A percentile compares a stretch with the other conserved stretches of the same genome.
phyloP scores from a whole-genome alignment of 2,329 filamentous ascomycete genomes.

The Pezicula radicicola region DNA sequence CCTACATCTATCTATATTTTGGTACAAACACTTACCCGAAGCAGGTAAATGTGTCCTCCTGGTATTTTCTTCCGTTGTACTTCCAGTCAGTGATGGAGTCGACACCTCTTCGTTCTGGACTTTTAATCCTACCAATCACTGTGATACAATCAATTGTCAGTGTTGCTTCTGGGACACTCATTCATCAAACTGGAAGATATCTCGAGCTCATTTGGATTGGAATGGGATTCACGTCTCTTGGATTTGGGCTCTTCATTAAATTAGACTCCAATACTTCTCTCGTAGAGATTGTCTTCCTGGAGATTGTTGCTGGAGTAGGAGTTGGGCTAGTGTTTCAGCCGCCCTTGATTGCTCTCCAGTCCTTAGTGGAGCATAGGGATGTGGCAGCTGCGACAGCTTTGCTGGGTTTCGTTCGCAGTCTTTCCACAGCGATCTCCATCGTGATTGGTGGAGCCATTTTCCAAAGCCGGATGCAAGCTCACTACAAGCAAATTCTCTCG shows the following conservation, averaged over 20 bases:
- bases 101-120: slow-evolving; percentile 65
- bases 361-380: slow-evolving; percentile 55
- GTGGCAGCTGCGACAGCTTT: slow-evolving; percentile 63
- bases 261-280: slow-evolving; percentile 63
- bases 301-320: slow-evolving; percentile 58
- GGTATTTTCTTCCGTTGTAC: slow-evolving; percentile 51
- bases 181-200: slow-evolving; percentile 23
- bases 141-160: slow-evolving; percentile 39
- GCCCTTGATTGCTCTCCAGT: slow-evolving; percentile 64
- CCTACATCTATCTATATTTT: slow-evolving; percentile 43
- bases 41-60: neutral
- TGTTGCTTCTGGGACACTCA: slow-evolving; percentile 39
- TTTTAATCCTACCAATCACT: slow-evolving; percentile 62
- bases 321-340: slow-evolving; percentile 65
- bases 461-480: slow-evolving; percentile 42
- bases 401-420: slow-evolving; percentile 60
- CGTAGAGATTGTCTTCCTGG: slow-evolving; percentile 56
- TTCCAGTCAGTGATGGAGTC: slow-evolving; percentile 73
- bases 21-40: neutral
- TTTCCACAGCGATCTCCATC: slow-evolving; percentile 65
- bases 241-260: slow-evolving; percentile 8
- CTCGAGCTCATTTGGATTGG: neutral
- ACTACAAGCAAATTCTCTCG: slow-evolving; percentile 57
- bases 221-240: neutral
- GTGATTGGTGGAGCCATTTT: slow-evolving; percentile 78